These are phyloP conservation scores for Boletus sp. DNA, from an alignment of 768 basidiomycete genomes.

Conservation along the genomic window DNA sequence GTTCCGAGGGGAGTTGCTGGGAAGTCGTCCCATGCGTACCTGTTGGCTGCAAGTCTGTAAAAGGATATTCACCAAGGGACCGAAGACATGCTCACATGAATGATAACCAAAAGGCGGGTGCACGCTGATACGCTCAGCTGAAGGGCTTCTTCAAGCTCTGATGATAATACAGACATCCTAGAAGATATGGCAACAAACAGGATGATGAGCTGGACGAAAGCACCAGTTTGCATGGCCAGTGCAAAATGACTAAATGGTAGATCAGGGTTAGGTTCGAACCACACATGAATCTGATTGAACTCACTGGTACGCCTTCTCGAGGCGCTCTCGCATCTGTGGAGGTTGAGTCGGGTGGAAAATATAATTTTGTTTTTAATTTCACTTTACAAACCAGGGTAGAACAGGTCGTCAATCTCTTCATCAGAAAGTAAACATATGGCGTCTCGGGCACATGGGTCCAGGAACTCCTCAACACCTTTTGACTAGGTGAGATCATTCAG, in stretches of 20 bases:
- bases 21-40: background rate
- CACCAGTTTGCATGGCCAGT: slow-evolving; percentile 65
- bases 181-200: slow-evolving; percentile 59
- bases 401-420: slow-evolving; percentile 36
- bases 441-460: slow-evolving; percentile 61
- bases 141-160: slow-evolving; percentile 42
- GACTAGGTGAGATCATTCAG: slow-evolving; percentile 32
- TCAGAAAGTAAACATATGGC: slow-evolving; percentile 31
- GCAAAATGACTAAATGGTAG: slow-evolving; percentile 48
- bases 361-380: slow-evolving; percentile 7
- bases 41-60: slow-evolving; percentile 18
- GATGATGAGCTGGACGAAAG: slow-evolving; percentile 69
- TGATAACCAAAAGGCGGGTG: slow-evolving; percentile 24
- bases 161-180: slow-evolving; percentile 46
- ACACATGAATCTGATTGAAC: slow-evolving; percentile 10
- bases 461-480: slow-evolving; percentile 51
- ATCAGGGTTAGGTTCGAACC: background rate
- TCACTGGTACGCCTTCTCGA: slow-evolving; percentile 55
- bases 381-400: slow-evolving; percentile 47
- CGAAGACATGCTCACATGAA: slow-evolving; percentile 31
- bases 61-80: background rate
- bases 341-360: background rate
- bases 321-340: slow-evolving; percentile 43
- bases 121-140: slow-evolving; percentile 27
- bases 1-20: background rate